Base-by-base conservation (phyloP, 2,329 filamentous ascomycete genomes). In the Colletotrichum truncatum region DNA sequence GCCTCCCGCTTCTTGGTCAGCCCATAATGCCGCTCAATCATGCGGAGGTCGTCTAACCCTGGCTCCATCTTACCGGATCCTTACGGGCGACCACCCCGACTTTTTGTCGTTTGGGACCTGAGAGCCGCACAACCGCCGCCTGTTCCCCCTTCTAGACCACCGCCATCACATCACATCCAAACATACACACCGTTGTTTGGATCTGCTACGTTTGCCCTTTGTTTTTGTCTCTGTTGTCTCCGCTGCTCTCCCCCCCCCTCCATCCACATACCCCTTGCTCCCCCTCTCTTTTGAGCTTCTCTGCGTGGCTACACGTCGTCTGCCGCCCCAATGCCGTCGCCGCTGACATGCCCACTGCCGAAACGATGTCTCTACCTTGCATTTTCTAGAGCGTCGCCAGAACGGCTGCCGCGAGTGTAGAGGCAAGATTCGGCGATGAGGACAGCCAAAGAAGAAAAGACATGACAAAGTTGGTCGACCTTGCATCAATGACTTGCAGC, bases 1-100 rank as follows among this genome's bases (percentile, higher is more conserved):
- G 57, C 49, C 51, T 66, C 63, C 57, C 63, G 63, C 57, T 52
- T 53, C 57, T 56, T 46, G 45, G 51, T 66, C 63, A 66, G 57
- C 63, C 57, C 63, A 66, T 28, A 63, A 63, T 56, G 63, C 63
- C 43, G 57, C 63, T 45, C 16, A 34, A 56, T 63, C 63, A 28
- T 63, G 51, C 63, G 57, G 41, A 51, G 16, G 34, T 56, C 57
- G 63, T 51, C 57, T 41, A 63, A 66, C 30, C 18, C 62, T 65
- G 62, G 57, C 57, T 65, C 57, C 62, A 65, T 62, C 41, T 48
- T 54, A 30, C 54, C 41, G 54, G 54, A 36, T 36, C 54, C 43
- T 38, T 41, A 38, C 54, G 52, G 52, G 51, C 38, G 28, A 41
- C n/a, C n/a, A n/a, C 51, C 36, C 51, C 51, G 51, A 23, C 23